phyloP scores from a whole-genome alignment of 345 rosid species.

The Pistacia vera region DNA sequence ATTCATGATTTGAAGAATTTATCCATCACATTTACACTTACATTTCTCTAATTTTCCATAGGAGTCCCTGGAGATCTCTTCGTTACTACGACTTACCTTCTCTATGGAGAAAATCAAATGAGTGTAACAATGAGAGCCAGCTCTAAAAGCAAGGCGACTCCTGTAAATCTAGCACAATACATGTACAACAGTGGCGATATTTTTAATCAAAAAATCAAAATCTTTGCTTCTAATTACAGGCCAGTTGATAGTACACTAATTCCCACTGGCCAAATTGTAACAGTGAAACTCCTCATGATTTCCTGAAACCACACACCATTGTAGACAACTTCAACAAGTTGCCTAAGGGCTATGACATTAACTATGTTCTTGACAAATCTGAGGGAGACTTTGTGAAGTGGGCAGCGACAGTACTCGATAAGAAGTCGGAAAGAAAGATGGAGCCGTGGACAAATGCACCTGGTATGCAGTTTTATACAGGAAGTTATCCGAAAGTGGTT shows the following conservation, averaged over 20 bases:
- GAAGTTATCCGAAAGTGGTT: constrained; percentile 45
- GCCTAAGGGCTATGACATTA: constrained; percentile 74
- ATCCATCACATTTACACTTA: background rate
- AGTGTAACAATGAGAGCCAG: constrained; percentile 70
- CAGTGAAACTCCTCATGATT: constrained; percentile 86
- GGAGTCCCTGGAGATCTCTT: constrained; percentile 78
- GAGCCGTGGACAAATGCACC: constrained; percentile 63
- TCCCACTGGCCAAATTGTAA: constrained; percentile 65
- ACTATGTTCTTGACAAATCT: constrained; percentile 51
- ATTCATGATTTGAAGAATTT: too few relatives aligned
- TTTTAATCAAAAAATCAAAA: constrained; percentile 60
- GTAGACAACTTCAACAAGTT: constrained; percentile 54
- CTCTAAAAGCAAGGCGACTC: constrained; percentile 70
- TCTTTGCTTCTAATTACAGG: constrained; percentile 62
- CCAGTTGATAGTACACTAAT: constrained; percentile 60
- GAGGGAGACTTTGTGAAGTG: constrained; percentile 33
- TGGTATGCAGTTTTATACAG: constrained; percentile 80
- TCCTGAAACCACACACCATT: constrained; percentile 50
- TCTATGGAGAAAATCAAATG: constrained; percentile 37
- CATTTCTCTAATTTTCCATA: constrained; percentile 20
- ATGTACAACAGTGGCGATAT: constrained; percentile 67
- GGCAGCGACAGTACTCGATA: constrained; percentile 59
- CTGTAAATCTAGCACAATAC: constrained; percentile 82
- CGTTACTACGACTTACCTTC: constrained; percentile 47
- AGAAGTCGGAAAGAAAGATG: constrained; percentile 71